Evolutionary conservation across 2,329 filamentous ascomycete genomes (phyloP).

Genomic region (Herpotrichia juniperi): DNA sequence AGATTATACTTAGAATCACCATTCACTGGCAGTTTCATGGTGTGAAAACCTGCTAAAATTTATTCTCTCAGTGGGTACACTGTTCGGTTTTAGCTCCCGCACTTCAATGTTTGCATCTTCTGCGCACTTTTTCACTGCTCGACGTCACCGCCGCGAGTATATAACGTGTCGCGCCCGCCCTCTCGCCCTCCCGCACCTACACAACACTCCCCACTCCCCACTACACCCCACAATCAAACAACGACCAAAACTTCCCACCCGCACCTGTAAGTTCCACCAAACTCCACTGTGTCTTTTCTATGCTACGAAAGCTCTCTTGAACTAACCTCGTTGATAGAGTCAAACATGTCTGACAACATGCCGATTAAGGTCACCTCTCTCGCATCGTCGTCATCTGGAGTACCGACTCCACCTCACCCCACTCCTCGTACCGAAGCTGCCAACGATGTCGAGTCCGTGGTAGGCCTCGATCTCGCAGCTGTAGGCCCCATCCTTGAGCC

Average conservation of each 20-base stretch:
- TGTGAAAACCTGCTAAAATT: neutral
- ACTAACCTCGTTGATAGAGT: neutral
- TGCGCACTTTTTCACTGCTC: neutral
- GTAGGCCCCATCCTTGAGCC: slow-evolving; percentile 34
- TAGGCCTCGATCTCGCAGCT: slow-evolving; percentile 30
- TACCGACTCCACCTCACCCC: slow-evolving; percentile 28
- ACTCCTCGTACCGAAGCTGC: slow-evolving; percentile 31
- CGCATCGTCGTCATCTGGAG: slow-evolving; percentile 11
- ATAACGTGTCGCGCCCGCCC: neutral
- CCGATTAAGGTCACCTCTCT: neutral
- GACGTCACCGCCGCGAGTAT: neutral
- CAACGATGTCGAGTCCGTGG: slow-evolving; percentile 17
- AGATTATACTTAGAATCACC: neutral
- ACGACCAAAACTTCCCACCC: neutral
- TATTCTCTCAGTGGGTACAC: neutral
- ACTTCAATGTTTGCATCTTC: neutral
- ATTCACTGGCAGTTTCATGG: neutral
- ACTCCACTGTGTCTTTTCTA: too few species aligned
- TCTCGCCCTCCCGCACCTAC: too few species aligned
- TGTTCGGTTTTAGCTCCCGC: neutral
- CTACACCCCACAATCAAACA: neutral
- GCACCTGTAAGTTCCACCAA: neutral
- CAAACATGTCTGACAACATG: neutral
- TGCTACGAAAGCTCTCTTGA: neutral
- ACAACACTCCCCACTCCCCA: neutral